Conservation (phyloP, 805 yeast species). For the Zygotorulaspora florentina region DNA sequence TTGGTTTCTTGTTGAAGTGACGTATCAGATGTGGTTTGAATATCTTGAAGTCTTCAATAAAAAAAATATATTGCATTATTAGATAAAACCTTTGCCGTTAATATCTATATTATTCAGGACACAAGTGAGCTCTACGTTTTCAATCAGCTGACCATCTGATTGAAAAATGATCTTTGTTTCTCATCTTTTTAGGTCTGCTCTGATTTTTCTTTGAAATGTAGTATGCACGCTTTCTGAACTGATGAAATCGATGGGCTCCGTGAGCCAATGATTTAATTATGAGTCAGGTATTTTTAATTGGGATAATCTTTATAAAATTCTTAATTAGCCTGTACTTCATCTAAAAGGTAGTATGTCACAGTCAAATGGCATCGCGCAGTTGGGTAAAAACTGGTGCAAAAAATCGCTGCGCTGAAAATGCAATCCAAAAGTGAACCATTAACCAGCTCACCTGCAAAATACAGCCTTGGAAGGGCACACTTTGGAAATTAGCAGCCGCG, state of each 20-base stretch:
- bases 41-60: slow-evolving; percentile 11
- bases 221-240: slow-evolving; percentile 11
- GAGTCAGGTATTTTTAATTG: slow-evolving; percentile 17
- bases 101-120: slow-evolving; percentile 10
- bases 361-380: slow-evolving; percentile 5
- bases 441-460: slow-evolving; percentile 8
- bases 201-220: slow-evolving; percentile 2
- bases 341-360: slow-evolving; percentile 12
- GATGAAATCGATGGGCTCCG: slow-evolving; percentile 19
- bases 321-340: slow-evolving; percentile 15
- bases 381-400: slow-evolving; percentile 15
- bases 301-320: slow-evolving; percentile 16
- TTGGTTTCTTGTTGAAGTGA: too few relatives aligned
- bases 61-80: slow-evolving; percentile 5
- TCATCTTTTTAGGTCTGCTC: background rate
- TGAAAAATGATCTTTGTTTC: background rate
- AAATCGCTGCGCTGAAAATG: slow-evolving; percentile 14
- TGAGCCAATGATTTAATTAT: slow-evolving; percentile 17
- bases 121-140: slow-evolving; percentile 14
- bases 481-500: slow-evolving; percentile 15
- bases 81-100: background rate
- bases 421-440: slow-evolving; percentile 15
- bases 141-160: slow-evolving; percentile 6
- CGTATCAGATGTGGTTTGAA: too few relatives aligned
- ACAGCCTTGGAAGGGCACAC: slow-evolving; percentile 10